Conservation (phyloP, 441 rosid species). For the Sinapis alba region DNA sequence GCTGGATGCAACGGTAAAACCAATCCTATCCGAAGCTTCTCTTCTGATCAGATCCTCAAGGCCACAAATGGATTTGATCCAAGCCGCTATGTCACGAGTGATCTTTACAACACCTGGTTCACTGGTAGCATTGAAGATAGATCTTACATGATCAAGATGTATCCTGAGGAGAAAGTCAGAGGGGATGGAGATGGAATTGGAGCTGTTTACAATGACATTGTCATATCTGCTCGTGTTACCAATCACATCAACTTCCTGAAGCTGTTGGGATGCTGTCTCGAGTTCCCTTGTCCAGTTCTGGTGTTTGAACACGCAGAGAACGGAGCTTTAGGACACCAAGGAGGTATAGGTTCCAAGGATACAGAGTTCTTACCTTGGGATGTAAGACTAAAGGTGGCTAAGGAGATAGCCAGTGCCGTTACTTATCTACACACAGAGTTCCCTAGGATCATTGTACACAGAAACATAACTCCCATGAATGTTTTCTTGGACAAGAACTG, state of each 20-base stretch:
- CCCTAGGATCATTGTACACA: slow-evolving; percentile 18
- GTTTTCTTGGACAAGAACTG: slow-evolving; percentile 25
- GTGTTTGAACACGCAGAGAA: slow-evolving; percentile 38
- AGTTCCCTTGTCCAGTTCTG: slow-evolving; percentile 31
- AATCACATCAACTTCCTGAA: slow-evolving; percentile 41
- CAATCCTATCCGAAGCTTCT: slow-evolving; percentile 2
- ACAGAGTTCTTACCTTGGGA: slow-evolving; percentile 3
- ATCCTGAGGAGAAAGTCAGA: slow-evolving; percentile 3
- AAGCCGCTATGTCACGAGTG: background rate
- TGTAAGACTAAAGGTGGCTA: slow-evolving; percentile 9
- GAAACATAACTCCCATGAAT: slow-evolving; percentile 7
- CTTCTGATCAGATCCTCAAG: background rate
- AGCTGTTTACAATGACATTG: slow-evolving; percentile 27
- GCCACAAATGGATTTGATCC: slow-evolving; percentile 20
- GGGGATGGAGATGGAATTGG: slow-evolving; percentile 1
- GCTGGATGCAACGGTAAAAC: slow-evolving; percentile 4
- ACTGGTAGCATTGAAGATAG: background rate
- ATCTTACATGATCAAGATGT: slow-evolving; percentile 8
- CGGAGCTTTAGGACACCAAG: slow-evolving; percentile 12
- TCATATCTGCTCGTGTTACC: slow-evolving; percentile 34
- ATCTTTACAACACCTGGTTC: background rate
- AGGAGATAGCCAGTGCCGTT: slow-evolving; percentile 12
- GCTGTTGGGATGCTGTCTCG: slow-evolving; percentile 47
- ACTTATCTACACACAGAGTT: slow-evolving; percentile 19
- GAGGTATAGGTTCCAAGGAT: background rate